A percentile compares a stretch with the other conserved stretches of the same genome.
Evolutionary conservation across 805 yeast species (phyloP).

Genomic region (Zygosaccharomyces pseudorouxii): DNA sequence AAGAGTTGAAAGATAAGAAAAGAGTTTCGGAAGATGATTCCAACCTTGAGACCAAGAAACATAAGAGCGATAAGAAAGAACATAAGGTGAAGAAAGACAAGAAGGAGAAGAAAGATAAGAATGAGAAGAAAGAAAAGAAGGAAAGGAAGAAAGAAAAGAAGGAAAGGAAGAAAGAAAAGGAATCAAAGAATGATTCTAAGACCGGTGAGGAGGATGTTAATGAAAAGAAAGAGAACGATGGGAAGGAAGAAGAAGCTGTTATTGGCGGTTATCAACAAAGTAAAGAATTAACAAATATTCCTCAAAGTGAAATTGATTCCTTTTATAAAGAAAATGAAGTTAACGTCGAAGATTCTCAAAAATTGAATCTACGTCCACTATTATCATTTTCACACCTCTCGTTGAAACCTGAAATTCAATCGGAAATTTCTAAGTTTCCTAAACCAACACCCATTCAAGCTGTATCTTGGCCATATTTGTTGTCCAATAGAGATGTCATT

Average conservation of each 20-base stretch:
- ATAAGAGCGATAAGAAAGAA: constrained; percentile 34
- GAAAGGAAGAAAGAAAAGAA: constrained; percentile 32
- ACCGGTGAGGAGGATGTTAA: constrained; percentile 29
- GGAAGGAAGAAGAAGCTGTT: constrained; percentile 9
- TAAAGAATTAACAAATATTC: constrained; percentile 37
- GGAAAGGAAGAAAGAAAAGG: constrained; percentile 29
- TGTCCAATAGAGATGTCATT: constrained; percentile 75
- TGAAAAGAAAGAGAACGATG: constrained; percentile 25
- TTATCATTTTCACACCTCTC: constrained; percentile 60
- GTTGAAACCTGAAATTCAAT: constrained; percentile 51
- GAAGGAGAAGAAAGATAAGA: constrained; percentile 32
- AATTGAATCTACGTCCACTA: constrained; percentile 57
- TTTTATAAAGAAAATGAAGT: constrained; percentile 73
- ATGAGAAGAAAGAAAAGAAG: constrained; percentile 35
- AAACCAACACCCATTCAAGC: constrained; percentile 96
- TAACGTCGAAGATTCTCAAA: constrained; percentile 63
- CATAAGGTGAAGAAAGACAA: constrained; percentile 36
- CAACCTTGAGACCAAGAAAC: constrained; percentile 26
- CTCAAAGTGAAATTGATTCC: constrained; percentile 53
- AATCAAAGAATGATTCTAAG: constrained; percentile 32
- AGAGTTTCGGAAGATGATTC: constrained; percentile 36
- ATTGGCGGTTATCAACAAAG: constrained; percentile 38
- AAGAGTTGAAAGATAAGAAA: constrained; percentile 39
- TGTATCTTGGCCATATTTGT: constrained; percentile 87
- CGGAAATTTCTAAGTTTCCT: constrained; percentile 66